phyloP scores from a whole-genome alignment of 169 alveolate genomes.

The Theileria parva region DNA sequence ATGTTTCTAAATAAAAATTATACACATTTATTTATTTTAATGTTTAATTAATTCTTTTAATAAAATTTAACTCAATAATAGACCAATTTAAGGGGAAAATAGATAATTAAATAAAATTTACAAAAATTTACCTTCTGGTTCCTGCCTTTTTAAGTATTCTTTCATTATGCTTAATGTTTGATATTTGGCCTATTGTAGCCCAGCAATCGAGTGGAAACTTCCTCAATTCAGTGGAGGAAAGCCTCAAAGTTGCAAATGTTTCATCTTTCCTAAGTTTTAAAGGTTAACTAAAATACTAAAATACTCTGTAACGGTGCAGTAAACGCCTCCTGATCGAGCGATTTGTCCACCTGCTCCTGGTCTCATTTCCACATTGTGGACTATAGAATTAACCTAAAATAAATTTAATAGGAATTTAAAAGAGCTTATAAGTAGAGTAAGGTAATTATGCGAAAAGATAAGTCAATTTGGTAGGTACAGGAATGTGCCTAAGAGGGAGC shows the following conservation, averaged over 20 bases:
- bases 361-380: constrained; percentile 84
- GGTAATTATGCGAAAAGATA: background rate
- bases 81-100: background rate
- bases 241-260: constrained; percentile 80
- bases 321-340: constrained; percentile 86
- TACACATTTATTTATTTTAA: background rate
- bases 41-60: background rate
- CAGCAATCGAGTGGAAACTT: constrained; percentile 86
- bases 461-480: constrained; percentile 50
- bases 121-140: constrained; percentile 55
- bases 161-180: constrained; percentile 73
- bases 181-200: constrained; percentile 86
- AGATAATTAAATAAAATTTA: background rate
- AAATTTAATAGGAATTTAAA: background rate
- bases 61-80: background rate
- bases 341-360: constrained; percentile 89
- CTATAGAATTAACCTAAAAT: constrained; percentile 72
- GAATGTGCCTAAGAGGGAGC: constrained; percentile 83
- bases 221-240: constrained; percentile 84
- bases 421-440: background rate
- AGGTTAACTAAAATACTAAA: background rate
- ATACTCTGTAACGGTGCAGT: constrained; percentile 73
- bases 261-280: constrained; percentile 69
- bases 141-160: constrained; percentile 81
- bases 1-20: constrained; percentile 66